Evolutionary conservation across 2,329 filamentous ascomycete species (phyloP).

Genomic region (Fusarium secorum): DNA sequence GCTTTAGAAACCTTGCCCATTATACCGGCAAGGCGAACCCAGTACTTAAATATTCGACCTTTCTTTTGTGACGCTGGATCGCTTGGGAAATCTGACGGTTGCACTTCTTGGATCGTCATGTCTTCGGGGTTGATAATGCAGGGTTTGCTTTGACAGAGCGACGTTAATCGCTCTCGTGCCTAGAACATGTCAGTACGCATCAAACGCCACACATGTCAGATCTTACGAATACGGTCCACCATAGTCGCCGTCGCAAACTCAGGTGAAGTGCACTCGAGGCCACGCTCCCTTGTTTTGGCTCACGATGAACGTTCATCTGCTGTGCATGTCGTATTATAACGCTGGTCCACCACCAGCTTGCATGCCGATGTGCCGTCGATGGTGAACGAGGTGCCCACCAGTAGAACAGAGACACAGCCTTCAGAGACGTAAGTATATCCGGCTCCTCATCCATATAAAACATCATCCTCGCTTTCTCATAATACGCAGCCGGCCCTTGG

Average conservation of each 20-base stretch:
- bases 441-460: conserved; percentile 53
- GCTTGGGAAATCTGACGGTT: conserved; percentile 50
- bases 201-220: fast-evolving
- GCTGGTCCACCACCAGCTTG: conserved; percentile 57
- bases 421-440: conserved; percentile 47
- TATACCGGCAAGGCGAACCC: conserved; percentile 51
- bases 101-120: conserved; percentile 50
- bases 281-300: conserved; percentile 39
- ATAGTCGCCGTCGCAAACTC: conserved; percentile 22
- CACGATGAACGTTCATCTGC: conserved; percentile 54
- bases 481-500: conserved; percentile 49
- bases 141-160: conserved; percentile 54
- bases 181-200: neutral
- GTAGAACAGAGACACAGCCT: conserved; percentile 52
- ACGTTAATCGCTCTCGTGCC: conserved; percentile 43
- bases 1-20: conserved; percentile 52
- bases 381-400: conserved; percentile 54
- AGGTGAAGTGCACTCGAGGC: neutral
- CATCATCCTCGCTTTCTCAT: conserved; percentile 49
- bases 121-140: conserved; percentile 54
- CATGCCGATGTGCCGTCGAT: conserved; percentile 49
- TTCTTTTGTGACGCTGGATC: conserved; percentile 43
- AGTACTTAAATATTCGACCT: conserved; percentile 52
- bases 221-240: conserved; percentile 37
- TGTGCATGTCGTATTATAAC: conserved; percentile 54